Evolutionary conservation across 2,329 filamentous ascomycete species (phyloP), one percentile per base, ranked within the genome.

Genomic region (Aspergillus transmontanensis): DNA sequence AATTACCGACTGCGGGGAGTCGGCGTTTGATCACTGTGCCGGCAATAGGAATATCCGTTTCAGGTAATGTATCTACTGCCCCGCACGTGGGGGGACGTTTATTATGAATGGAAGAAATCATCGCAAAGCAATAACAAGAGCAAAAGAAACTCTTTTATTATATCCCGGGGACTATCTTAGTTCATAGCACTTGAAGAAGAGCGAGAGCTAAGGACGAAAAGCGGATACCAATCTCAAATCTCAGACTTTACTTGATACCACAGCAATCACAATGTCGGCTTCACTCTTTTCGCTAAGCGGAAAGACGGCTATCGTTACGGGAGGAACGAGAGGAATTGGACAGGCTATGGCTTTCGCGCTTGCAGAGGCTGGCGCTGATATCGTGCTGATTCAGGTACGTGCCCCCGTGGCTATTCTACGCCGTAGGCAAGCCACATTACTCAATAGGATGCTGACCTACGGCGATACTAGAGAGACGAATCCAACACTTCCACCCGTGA

Each of bases 401-500:
- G 26, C 14, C 9, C 28, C 16, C 16, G n/a, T 26, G 10, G 14
- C n/a, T n/a, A 46, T 23, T 23, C n/a, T 10, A 32, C 21, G 45
- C 26, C 54, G 53, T 55, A 21, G 51, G 21, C 30, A 54, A 6
- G 32, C 51, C 14, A 34, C n/a, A 21, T 2, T 14, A 48, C 12
- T 7, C 12, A 55, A 41, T 19, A 45, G 39, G 21, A 4, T 9
- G 57, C n/a, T 36, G 12, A 34, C 45, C 54, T 30, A 50, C 28
- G n/a, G 32, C 60, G 51, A 58, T 11, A 2, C 21, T 69, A 88
- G 85, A 80, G 86, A 71, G 84, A 88, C 72, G 81, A 82, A 43
- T 81, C 81, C 62, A 79, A 81, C 68, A 81, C 77, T 28, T 60
- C 72, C 39, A 82, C 80, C 11, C 74, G 75, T 60, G 72, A 87